Base-by-base conservation (phyloP, 768 basidiomycete genomes). In the Suillus cothurnatus region DNA sequence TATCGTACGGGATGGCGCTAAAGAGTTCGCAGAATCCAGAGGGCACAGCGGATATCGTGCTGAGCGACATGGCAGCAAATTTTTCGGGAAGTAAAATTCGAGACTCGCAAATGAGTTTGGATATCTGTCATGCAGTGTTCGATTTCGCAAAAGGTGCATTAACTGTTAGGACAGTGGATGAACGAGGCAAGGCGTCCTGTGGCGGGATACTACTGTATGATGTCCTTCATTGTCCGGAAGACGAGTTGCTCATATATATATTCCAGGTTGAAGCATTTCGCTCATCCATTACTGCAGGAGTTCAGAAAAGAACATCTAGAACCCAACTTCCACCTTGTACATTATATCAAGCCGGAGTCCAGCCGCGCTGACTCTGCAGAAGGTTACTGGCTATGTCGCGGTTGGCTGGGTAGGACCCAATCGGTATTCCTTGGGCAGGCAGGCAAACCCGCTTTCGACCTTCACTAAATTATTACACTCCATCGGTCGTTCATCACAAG, bases 51-150 rank as follows among this genome's bases (percentile, higher is more conserved):
- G 94, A 98, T 73, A 79, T 96, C 21, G 85, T 97, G 31, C 81
- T 97, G 5, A 93, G 90, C 9, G 96, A 97, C 72, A 95, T 98
- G 91, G 93, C 95, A 21, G 88, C 88, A 23, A 95, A 95, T 74
- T 81, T 87, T 65, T 85, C 90, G 2, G 96, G 97, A 6, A 88
- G 91, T 66, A 74, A 81, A 21, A 75, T 78, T 0, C 81, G 82
- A 59, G 96, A 99, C 76, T 83, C 85, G 1, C 83, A 89, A 70
- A 74, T 82, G 12, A 89, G 89, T 64, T 81, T 96, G 38, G 84
- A 89, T 43, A 89, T 98, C 26, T 92, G 89, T 72, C 76, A 83
- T 43, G 87, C 90, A 4, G 95, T 93, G 0, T 85, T 91, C 65
- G 76, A 81, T 50, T 96, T 97, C 72, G 84, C 88, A 4, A 74